These are phyloP conservation scores for Beta corolliflora DNA, from an alignment of 179 eudicot species.

Conservation along the genomic window DNA sequence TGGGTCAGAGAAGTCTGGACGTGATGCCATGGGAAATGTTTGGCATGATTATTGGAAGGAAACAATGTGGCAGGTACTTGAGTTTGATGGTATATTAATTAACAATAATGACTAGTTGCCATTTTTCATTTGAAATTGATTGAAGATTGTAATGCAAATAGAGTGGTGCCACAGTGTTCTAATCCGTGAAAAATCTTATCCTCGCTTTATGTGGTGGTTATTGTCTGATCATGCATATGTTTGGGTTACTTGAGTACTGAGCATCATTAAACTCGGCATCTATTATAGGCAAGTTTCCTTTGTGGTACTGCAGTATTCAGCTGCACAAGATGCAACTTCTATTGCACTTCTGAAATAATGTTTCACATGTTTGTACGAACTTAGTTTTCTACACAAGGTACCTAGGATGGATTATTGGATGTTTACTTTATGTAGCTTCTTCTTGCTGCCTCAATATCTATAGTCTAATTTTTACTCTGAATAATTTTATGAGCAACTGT, in stretches of 20 bases:
- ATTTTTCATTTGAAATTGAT: background rate
- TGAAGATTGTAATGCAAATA: background rate
- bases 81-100: background rate
- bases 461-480: background rate
- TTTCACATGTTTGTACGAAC: background rate
- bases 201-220: background rate
- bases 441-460: background rate
- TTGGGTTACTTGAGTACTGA: background rate
- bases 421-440: background rate
- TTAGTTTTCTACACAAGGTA: background rate
- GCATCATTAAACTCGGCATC: background rate
- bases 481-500: background rate
- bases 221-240: background rate
- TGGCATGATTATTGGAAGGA: slow-evolving; percentile 95
- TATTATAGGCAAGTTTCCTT: background rate
- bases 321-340: background rate
- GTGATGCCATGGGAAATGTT: slow-evolving; percentile 79
- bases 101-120: background rate
- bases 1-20: slow-evolving; percentile 95
- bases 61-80: slow-evolving; percentile 79
- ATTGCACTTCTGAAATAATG: background rate
- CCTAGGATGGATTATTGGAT: background rate
- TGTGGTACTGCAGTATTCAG: background rate
- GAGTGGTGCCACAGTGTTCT: background rate
- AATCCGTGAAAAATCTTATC: slow-evolving; percentile 1